Conservation (phyloP, 768 basidiomycete genomes). For the Tubosaeta brunneosetosa region DNA sequence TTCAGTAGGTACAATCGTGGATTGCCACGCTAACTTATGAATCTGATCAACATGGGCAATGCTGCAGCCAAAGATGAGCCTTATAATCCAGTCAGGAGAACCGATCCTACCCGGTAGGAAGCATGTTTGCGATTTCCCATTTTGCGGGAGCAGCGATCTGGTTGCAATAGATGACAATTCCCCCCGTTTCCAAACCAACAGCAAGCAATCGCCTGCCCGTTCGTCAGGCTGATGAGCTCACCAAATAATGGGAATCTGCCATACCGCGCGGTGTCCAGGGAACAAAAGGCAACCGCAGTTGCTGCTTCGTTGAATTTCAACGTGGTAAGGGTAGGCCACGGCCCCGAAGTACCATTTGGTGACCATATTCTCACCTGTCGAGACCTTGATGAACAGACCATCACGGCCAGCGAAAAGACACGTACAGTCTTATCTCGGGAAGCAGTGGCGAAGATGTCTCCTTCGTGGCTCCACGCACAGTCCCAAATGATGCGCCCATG, state of each 20-base stretch:
- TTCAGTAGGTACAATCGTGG: conserved; percentile 29
- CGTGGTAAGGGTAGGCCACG: conserved; percentile 57
- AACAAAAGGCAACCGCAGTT: conserved; percentile 72
- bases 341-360: conserved; percentile 26
- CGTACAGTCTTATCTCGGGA: conserved; percentile 91
- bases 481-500: conserved; percentile 97
- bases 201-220: conserved; percentile 55
- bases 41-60: conserved; percentile 74
- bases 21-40: conserved; percentile 78
- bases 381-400: not conserved
- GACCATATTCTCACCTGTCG: conserved; percentile 83
- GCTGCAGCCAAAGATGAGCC: conserved; percentile 35
- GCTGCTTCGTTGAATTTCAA: conserved; percentile 73
- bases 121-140: conserved; percentile 45
- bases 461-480: conserved; percentile 77
- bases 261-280: conserved; percentile 40
- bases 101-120: conserved; percentile 48
- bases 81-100: conserved; percentile 1
- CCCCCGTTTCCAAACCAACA: conserved; percentile 80
- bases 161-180: conserved; percentile 59
- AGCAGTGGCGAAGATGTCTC: conserved; percentile 83
- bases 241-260: conserved; percentile 7
- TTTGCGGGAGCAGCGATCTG: conserved; percentile 23
- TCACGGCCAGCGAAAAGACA: not conserved
- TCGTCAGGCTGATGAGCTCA: not conserved